Conservation (phyloP, 2,329 filamentous ascomycete genomes). For the Cordyceps militaris region DNA sequence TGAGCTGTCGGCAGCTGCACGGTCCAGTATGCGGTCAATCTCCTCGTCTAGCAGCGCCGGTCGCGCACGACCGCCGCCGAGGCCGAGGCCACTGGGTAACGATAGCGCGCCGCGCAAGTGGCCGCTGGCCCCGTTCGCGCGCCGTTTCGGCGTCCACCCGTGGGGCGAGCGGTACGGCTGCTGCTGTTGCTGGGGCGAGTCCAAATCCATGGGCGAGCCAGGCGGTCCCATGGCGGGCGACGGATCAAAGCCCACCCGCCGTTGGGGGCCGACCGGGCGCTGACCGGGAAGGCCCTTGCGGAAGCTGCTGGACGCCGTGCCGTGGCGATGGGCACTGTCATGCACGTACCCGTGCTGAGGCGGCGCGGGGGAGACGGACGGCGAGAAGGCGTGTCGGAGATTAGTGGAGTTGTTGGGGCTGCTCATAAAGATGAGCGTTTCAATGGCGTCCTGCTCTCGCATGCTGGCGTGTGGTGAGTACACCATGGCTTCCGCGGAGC, state of each 20-base stretch:
- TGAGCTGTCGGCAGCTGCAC: conserved; percentile 46
- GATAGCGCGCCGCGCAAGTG: conserved; percentile 37
- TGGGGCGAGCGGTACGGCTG: conserved; percentile 21
- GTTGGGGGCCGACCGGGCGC: conserved; percentile 34
- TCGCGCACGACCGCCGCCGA: conserved; percentile 30
- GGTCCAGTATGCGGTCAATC: conserved; percentile 52
- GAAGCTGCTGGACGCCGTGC: conserved; percentile 41
- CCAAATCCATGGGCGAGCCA: conserved; percentile 41
- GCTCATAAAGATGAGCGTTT: conserved; percentile 75
- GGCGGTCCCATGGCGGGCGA: conserved; percentile 30
- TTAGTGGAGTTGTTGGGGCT: conserved; percentile 66
- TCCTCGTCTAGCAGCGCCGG: conserved; percentile 45
- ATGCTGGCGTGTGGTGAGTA: conserved; percentile 59
- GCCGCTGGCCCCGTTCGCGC: conserved; percentile 32
- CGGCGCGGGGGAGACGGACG: conserved; percentile 30
- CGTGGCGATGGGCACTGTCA: conserved; percentile 22
- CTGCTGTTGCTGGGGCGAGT: conserved; percentile 25
- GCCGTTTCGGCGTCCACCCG: conserved; percentile 36
- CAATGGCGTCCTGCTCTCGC: conserved; percentile 74
- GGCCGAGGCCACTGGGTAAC: conserved; percentile 41
- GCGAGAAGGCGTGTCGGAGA: conserved; percentile 48
- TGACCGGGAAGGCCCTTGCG: conserved; percentile 46
- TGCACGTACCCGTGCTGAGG: conserved; percentile 16
- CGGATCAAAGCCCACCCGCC: conserved; percentile 43
- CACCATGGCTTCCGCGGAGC: conserved; percentile 46